These are phyloP conservation scores for Metroxylon sagu DNA, from an alignment of 176 grass and related monocot species.

Conservation along the genomic window DNA sequence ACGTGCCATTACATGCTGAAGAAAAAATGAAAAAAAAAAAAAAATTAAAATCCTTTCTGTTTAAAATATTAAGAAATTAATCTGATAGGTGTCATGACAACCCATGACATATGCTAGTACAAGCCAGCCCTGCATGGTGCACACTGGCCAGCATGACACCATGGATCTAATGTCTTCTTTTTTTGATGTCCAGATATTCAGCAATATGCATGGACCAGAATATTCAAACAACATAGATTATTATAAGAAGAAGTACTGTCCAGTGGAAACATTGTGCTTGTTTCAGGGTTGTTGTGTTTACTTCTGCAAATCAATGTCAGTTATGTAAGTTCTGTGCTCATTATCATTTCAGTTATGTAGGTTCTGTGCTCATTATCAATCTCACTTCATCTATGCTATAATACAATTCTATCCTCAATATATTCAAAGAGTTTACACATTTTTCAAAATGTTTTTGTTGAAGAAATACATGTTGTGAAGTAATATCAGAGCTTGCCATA, in stretches of 20 bases:
- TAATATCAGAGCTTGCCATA: slow-evolving; percentile 68
- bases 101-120: too few relatives aligned
- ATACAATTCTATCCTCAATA: too few relatives aligned
- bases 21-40: too few relatives aligned
- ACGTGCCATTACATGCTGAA: too few relatives aligned
- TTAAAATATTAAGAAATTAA: too few relatives aligned
- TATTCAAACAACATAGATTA: slow-evolving; percentile 34
- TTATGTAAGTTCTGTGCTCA: slow-evolving; percentile 35
- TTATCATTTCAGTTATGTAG: slow-evolving; percentile 40
- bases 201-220: slow-evolving; percentile 46
- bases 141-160: too few relatives aligned
- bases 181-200: slow-evolving; percentile 58
- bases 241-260: slow-evolving; percentile 69
- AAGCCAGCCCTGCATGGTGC: too few relatives aligned
- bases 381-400: slow-evolving; percentile 16
- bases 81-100: too few relatives aligned
- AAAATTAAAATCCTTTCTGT: too few relatives aligned
- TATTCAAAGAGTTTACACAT: background rate
- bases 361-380: slow-evolving; percentile 16
- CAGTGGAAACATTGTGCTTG: slow-evolving; percentile 70
- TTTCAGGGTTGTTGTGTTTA: slow-evolving; percentile 69
- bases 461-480: slow-evolving; percentile 68
- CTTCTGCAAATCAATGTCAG: slow-evolving; percentile 38
- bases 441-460: slow-evolving; percentile 6
- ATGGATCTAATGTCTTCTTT: slow-evolving; percentile 10